Evolutionary conservation across 1,284 basidiomycete genomes (phyloP), one percentile per base, ranked within the genome.

Genomic region (Paramarasmius palmivorus): DNA sequence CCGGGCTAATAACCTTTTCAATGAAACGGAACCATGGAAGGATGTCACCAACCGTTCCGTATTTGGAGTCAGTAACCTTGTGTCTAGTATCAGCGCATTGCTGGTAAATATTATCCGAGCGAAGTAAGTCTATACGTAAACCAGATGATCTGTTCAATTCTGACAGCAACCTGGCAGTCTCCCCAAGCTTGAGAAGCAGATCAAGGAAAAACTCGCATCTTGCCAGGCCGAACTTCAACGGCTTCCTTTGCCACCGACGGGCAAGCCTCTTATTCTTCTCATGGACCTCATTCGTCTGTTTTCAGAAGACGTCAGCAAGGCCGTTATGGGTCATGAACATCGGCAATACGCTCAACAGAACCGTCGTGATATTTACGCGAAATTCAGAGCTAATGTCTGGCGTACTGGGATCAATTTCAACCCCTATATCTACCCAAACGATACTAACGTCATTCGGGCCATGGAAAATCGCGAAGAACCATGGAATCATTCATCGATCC

Each of bases 191-290:
- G 73, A 54, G 45, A 59, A 55, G 12, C 60, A 70, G 36, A 73
- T 79, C 34, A 71, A 70, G 17, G 58, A 54, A 10, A 64, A 71
- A 19, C 72, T 86, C 3, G 54, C 48, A 2, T 48, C 61, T 14
- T 79, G 73, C 59, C 57, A 59, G 19, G 39, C 59, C 0, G 70
- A 75, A 1, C 66, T 85, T 6, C 52, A 57, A 0, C 47, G 44
- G 10, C 73, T 87, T 3, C 85, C 84, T 0, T 60, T 63, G 0
- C 65, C 63, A 0, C 58, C 76, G 19, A 68, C 66, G 0, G 60
- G 57, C 0, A 77, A 83, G 40, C 76, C 81, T 0, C 65, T 71
- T 2, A 70, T 74, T 0, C 77, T 78, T 52, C 70, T 85, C 12
- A 68, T 79, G 2, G 62, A 65, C 12, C 71, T 75, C 15, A 64